phyloP scores from a whole-genome alignment of 164 flowering plant genomes.

The Protea cynaroides region DNA sequence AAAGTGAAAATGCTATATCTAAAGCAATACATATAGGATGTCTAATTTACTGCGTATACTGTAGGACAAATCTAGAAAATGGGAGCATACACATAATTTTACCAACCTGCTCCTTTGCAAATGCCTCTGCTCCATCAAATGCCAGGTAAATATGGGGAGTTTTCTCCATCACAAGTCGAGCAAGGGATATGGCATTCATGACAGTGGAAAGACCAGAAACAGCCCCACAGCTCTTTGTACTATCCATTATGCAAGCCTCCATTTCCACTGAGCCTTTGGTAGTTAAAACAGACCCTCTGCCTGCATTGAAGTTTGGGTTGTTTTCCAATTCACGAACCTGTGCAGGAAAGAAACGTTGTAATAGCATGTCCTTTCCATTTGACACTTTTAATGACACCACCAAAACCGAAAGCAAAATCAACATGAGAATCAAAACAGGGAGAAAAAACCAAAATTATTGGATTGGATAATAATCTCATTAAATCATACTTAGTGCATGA shows the following conservation, averaged over 20 bases:
- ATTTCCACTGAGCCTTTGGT: slow-evolving; percentile 81
- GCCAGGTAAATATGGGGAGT: slow-evolving; percentile 92
- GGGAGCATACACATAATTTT: neutral
- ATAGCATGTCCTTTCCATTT: neutral
- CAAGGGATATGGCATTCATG: slow-evolving; percentile 79
- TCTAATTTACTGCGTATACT: too few relatives aligned
- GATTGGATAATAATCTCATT: too few relatives aligned
- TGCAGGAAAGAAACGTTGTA: neutral
- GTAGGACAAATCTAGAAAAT: neutral
- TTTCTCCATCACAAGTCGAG: slow-evolving; percentile 92
- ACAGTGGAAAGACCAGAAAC: slow-evolving; percentile 91
- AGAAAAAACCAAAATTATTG: too few relatives aligned
- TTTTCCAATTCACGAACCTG: slow-evolving; percentile 96
- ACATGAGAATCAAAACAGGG: neutral
- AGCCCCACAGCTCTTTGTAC: slow-evolving; percentile 87
- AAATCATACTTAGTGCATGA: too few relatives aligned
- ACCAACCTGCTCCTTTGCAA: slow-evolving; percentile 90
- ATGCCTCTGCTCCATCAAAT: slow-evolving; percentile 94
- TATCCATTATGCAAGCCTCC: slow-evolving; percentile 99
- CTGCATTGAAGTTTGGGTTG: slow-evolving; percentile 77
- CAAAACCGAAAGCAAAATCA: neutral
- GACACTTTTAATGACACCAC: too few relatives aligned
- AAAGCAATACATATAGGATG: too few relatives aligned
- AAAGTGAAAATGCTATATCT: neutral
- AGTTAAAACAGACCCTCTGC: slow-evolving; percentile 85